Conservation (phyloP, 192 early-diverging fungal species). For the Umbelopsis isabellina region DNA sequence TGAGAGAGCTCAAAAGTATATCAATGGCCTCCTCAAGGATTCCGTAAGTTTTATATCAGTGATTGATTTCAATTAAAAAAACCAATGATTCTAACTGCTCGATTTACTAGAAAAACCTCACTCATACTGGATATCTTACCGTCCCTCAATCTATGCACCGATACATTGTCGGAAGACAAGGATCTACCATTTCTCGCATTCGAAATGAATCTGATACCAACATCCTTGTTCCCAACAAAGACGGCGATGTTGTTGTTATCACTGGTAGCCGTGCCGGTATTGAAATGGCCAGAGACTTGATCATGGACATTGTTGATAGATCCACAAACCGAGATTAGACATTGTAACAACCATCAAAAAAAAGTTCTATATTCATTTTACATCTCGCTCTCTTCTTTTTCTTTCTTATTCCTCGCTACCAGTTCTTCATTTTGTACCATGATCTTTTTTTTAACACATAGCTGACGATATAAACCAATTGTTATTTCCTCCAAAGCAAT, state of each 20-base stretch:
- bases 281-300: conserved; percentile 55
- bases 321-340: conserved; percentile 25
- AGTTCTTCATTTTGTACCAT: not conserved
- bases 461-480: too few relatives aligned
- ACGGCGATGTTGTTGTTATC: conserved; percentile 48
- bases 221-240: conserved; percentile 60
- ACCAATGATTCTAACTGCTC: not conserved
- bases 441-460: not conserved
- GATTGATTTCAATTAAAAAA: not conserved
- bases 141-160: conserved; percentile 57
- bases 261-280: conserved; percentile 61
- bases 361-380: not conserved
- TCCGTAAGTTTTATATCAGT: conserved; percentile 22
- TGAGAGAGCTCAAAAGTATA: conserved; percentile 41
- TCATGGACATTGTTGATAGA: conserved; percentile 55
- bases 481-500: too few relatives aligned
- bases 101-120: conserved; percentile 17
- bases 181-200: conserved; percentile 71
- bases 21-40: conserved; percentile 30
- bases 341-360: not conserved
- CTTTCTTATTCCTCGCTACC: not conserved
- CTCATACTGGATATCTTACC: conserved; percentile 47
- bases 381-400: not conserved
- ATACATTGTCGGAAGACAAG: conserved; percentile 77
- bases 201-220: conserved; percentile 65